Base-by-base conservation (phyloP, 768 basidiomycete species). In the Suillus paluster region DNA sequence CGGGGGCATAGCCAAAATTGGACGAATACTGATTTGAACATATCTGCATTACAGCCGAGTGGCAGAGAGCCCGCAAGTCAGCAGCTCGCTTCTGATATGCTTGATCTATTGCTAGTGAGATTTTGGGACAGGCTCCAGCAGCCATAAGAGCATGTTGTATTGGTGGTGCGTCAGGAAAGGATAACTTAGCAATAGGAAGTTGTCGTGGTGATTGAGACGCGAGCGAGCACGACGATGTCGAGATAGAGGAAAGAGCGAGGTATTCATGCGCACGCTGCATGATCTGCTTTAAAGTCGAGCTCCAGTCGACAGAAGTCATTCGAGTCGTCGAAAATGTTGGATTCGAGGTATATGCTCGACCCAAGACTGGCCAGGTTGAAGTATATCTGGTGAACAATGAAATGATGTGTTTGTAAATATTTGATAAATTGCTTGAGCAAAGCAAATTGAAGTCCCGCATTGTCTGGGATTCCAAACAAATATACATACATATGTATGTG, bases 121-220 rank as follows among this genome's bases (percentile, higher is more conserved):
- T 25, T 8, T 36, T 54, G 1, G 52, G 41, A 25, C 4, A 2
- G 3, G 58, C 63, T 15, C 64, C 64, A 14, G 44, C 21, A 14
- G 45, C 25, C 1, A 64, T 3, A 0, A 65, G 63, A 3, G 46
- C 33, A 0, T 46, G 46, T 4, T 10, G 53, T 10, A 65, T 19
- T 11, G 64, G n/a, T 2, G 63, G 63, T 0, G 64, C 36, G 7
- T 65, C 50, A 5, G 64, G 64, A 36, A 65, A 44, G 9, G 42
- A 11, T 1, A 61, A n/a, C 14, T n/a, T 17, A 10, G 12, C n/a
- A 2, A 45, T 14, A 23, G 54, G 33, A 7, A 25, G 42, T 6
- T 0, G 53, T 1, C 1, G 15, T 12, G 30, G 4, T 3, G 5
- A 54, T 38, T 25, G 53, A 54, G 5, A 2, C 10, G 34, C 2